Evolutionary conservation across 2,329 filamentous ascomycete genomes (phyloP).

Genomic region (Rhynchosporium agropyri): DNA sequence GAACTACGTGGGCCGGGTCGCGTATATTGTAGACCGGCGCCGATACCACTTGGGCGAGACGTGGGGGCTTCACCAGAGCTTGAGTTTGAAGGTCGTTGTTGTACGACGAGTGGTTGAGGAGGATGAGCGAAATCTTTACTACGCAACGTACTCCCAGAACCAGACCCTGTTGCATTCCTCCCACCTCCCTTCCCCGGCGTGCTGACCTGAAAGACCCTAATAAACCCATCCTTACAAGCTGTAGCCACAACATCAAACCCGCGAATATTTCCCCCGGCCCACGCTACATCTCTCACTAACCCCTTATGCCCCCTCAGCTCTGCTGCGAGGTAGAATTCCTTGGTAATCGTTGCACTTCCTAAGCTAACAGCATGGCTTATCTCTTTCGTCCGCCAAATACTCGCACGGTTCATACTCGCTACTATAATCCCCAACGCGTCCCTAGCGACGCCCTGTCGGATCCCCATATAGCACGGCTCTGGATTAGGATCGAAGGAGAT

Average conservation of each 20-base stretch:
- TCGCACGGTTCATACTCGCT: slow-evolving; percentile 80
- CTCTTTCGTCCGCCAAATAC: slow-evolving; percentile 77
- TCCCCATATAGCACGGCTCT: slow-evolving; percentile 74
- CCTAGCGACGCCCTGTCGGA: slow-evolving; percentile 78
- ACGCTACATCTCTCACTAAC: slow-evolving; percentile 84
- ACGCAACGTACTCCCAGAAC: slow-evolving; percentile 42
- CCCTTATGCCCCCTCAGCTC: slow-evolving; percentile 74
- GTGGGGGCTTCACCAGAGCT: slow-evolving; percentile 27
- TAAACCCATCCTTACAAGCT: slow-evolving; percentile 87
- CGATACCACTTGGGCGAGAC: slow-evolving; percentile 53
- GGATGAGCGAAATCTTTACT: slow-evolving; percentile 40
- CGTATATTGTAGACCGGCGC: slow-evolving; percentile 53
- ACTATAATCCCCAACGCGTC: slow-evolving; percentile 83
- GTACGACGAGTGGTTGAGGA: slow-evolving; percentile 36
- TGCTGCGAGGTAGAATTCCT: slow-evolving; percentile 83
- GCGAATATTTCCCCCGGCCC: slow-evolving; percentile 88
- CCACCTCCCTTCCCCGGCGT: slow-evolving; percentile 54
- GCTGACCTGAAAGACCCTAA: slow-evolving; percentile 83
- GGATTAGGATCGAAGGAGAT: slow-evolving; percentile 88
- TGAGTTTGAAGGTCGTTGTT: slow-evolving; percentile 27
- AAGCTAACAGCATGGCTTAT: slow-evolving; percentile 53
- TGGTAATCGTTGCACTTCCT: slow-evolving; percentile 59
- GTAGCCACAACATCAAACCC: slow-evolving; percentile 91
- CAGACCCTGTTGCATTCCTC: neutral
- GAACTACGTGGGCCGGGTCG: slow-evolving; percentile 39